Base-by-base conservation (phyloP, 148 eudicot species). In the Arctostaphylos glauca region DNA sequence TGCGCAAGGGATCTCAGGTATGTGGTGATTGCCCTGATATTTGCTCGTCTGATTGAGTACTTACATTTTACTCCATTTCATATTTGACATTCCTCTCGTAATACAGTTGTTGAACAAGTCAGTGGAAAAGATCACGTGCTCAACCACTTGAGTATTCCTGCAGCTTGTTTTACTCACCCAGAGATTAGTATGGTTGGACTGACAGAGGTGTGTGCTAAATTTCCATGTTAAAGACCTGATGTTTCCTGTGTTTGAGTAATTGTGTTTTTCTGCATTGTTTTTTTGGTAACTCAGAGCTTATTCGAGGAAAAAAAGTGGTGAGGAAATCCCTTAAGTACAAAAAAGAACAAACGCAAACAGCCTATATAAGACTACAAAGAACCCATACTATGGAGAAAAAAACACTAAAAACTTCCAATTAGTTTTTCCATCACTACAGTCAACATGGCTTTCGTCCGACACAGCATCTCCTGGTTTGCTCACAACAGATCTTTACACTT, bases 141-240 rank as follows among this genome's bases (percentile, higher is more conserved):
- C n/a, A 94, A 97, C 87, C 99, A 94, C 88, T 79, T 90, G 72
- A 94, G 97, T 86, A 88, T 97, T 79, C 99, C 99, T 10, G 99
- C 99, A 55, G 99, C 99, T 73, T 97, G 99, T 84, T 97, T 97
- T 85, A 97, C 99, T 67, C 99, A 97, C 88, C 99, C 99, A 76
- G 99, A 96, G 87, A 97, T 97, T 87, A 97, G 99, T 86, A 92
- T 97, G 96, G 99, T 97, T 86, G 99, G 99, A 82, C 38, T 31
- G 38, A 31, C 38, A 0, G 38, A 31, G 38, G 99, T 96, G 85
- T 88, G 71, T 54, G 86, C 95, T 7, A 76, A 23, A 53, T 38
- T 41, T 77, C 21, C 48, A 7, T 15, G 18, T 7, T 23, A 76
- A 9, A 76, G 47, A 10, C 13, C n/a, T n/a, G 58, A 23, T 52